Base-by-base conservation (phyloP, 73 alveolate genomes). In the Paramecium primaurelia region DNA sequence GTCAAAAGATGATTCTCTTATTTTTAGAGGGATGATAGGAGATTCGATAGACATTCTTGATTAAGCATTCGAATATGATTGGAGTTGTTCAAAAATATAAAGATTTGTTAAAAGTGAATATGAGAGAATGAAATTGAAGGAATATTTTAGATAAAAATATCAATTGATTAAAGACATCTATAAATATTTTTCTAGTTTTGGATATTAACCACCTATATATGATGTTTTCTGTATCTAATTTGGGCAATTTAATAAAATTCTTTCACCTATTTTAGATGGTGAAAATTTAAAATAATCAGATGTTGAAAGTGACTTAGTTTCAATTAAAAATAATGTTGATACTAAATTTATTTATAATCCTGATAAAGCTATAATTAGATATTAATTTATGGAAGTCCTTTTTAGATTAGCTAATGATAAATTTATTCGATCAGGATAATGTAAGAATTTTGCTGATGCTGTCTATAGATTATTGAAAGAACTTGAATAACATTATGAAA, bases 51-150 rank as follows among this genome's bases (percentile, higher is more conserved):
- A 89, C n/a, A 3, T 96, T 42, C n/a, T 95, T 2, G 94, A 42
- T 11, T 34, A 95, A 51, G 94, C 98, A 59, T 96, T 97, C 93
- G 98, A 97, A 58, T 97, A 87, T 69, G 99, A 97, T 83, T 97
- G 99, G 99, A 42, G 22, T 10, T 22, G 92, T 86, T 92, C 96
- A 18, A 93, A 93, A 54, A 94, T 96, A 3, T 64, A 94, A 32
- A 92, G 92, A 44, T 73, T 93, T 16, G 68, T 95, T 3, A 96
- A 96, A 45, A 94, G 92, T 47, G 96, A 93, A 59, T 87, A 71
- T 18, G 97, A 93, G 10, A 77, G 14, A 37, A 93, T 93, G 38
- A 44, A 86, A 38, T 58, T 88, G 26, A 96, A 95, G 86, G 71
- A 60, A 22, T 87, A 37, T 47, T 71, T 96, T 30, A 95, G 92